These are phyloP conservation scores for Cetraspora pellucida DNA, from an alignment of 192 early-diverging fungal genomes.

Conservation along the genomic window DNA sequence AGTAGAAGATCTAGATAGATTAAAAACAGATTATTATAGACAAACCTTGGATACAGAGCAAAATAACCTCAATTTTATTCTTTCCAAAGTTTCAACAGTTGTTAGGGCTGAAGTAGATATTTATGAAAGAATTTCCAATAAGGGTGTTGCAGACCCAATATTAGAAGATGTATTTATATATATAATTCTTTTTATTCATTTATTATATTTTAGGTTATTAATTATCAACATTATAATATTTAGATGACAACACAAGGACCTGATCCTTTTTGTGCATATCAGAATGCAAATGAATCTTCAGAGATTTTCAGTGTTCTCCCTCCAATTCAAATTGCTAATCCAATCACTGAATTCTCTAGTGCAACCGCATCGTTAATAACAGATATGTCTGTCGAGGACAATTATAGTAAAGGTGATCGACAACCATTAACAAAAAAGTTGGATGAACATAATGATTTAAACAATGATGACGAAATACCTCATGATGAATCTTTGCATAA, in stretches of 20 bases:
- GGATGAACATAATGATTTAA: not conserved
- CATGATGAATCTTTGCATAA: not conserved
- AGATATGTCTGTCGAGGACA: not conserved
- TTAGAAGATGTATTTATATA: conserved; percentile 44
- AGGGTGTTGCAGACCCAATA: conserved; percentile 52
- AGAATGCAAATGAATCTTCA: conserved; percentile 49
- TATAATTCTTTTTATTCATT: not conserved
- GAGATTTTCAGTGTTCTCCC: conserved; percentile 54
- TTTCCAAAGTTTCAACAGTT: conserved; percentile 47
- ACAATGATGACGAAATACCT: not conserved
- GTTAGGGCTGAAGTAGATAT: conserved; percentile 54
- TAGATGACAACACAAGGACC: conserved; percentile 51
- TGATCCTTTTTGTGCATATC: conserved; percentile 52
- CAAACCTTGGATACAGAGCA: conserved; percentile 51
- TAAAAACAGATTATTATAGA: conserved; percentile 50
- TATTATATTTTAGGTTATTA: not conserved
- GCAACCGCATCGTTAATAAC: conserved; percentile 15
- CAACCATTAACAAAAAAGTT: not conserved
- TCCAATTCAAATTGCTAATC: conserved; percentile 44
- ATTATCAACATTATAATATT: not conserved
- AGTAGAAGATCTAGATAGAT: conserved; percentile 52
- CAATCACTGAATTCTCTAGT: not conserved
- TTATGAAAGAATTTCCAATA: conserved; percentile 49
- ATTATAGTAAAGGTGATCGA: not conserved
- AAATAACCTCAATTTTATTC: conserved; percentile 47